Evolutionary conservation across 2,329 filamentous ascomycete species (phyloP), one percentile per base, ranked within the genome.

Genomic region (Penicillium sp.): DNA sequence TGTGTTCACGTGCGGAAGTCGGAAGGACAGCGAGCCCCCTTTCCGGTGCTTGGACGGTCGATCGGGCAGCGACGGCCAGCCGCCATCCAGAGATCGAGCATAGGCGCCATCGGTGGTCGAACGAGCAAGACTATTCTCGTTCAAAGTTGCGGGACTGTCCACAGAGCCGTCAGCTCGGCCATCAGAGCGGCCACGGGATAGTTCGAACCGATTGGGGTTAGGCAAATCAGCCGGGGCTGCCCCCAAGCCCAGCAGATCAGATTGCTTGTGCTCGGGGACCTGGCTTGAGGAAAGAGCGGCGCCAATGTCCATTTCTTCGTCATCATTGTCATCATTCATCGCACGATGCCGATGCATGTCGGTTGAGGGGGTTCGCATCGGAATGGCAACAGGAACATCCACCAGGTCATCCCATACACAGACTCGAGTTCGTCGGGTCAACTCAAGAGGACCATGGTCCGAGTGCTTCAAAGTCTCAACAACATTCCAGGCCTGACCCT

Each of bases 331-430:
- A 63, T 73, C 54, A 40, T 69, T 71, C 35, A 62, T 65, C 33
- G 75, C 75, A 50, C 73, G 71, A 36, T 79, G 80, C 37, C 84
- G 77, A 42, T 82, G 80, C 70, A 86, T 82, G 57, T 96, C 90
- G n/a, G 81, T 80, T 3, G 85, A 90, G 6, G 89, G 84, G 6
- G 79, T 77, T 33, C 85, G 81, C 73, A 98, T 82, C 15, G 90
- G 90, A 20, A 95, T 87, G 2, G 89, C 92, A 32, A 96, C 83
- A 2, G 92, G 92, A 11, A 98, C 85, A 55, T 98, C 92, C 14
- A 98, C 92, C 14, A 96, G 71, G 59, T 98, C 92, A 57, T 98
- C 92, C 92, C 92, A 98, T 9, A 98, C 90, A 55, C 88, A 95
- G 12, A 98, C 90, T 54, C 90, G 81, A 32, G 87, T 84, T 50